Percentiles rank a stretch among this genome's conserved stretches.
These are phyloP conservation scores for Blepharisma stoltei DNA, from an alignment of 73 alveolate genomes.

Conservation along the genomic window DNA sequence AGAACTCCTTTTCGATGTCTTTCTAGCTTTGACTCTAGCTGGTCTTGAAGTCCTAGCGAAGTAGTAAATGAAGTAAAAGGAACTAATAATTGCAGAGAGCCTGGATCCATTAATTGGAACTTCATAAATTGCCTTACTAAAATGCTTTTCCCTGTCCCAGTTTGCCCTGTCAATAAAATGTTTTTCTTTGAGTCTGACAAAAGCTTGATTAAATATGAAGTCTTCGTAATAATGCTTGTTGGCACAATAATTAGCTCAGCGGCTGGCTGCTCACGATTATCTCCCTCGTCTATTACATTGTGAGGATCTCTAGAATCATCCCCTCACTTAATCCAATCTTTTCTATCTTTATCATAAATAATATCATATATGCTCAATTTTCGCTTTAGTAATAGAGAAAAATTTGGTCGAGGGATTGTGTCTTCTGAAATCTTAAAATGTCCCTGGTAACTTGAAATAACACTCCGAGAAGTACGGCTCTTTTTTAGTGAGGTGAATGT, in stretches of 20 bases:
- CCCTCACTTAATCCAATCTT: conserved; percentile 59
- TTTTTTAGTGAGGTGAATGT: conserved; percentile 72
- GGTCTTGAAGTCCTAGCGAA: conserved; percentile 34
- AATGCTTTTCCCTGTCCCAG: conserved; percentile 94
- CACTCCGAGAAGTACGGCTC: conserved; percentile 51
- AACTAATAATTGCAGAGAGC: neutral
- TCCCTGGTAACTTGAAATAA: conserved; percentile 49
- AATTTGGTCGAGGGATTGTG: conserved; percentile 77
- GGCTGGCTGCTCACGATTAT: neutral
- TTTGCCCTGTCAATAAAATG: conserved; percentile 33
- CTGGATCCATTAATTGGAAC: conserved; percentile 13
- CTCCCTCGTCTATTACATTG: neutral
- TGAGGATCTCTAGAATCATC: neutral
- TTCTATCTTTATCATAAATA: conserved; percentile 63
- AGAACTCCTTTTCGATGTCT: conserved; percentile 76
- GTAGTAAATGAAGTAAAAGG: conserved; percentile 1
- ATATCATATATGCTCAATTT: conserved; percentile 90
- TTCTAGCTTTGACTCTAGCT: conserved; percentile 60
- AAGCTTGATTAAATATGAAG: neutral
- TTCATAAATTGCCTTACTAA: conserved; percentile 92
- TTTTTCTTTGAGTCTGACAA: neutral
- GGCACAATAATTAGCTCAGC: conserved; percentile 28
- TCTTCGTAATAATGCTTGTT: conserved; percentile 9
- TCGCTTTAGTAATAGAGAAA: conserved; percentile 81
- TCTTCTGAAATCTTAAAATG: conserved; percentile 80